Conservation (phyloP, 1,284 basidiomycete genomes). For the Limonomyces culmigenus region DNA sequence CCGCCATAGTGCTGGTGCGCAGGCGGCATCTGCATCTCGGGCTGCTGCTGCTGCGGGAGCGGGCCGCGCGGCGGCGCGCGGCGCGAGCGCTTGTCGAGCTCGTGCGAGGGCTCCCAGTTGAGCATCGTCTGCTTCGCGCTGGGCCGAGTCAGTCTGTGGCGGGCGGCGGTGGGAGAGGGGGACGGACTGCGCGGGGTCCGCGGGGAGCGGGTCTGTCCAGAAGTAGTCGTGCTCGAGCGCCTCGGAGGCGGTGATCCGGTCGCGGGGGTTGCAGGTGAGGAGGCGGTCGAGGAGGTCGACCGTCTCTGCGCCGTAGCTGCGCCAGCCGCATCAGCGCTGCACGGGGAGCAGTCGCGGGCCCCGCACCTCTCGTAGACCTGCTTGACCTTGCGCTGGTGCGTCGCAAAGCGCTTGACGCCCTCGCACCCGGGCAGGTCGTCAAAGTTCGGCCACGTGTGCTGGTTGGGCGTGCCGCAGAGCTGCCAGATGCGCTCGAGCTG, state of each 20-base stretch:
- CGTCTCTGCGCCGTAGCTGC: conserved; percentile 55
- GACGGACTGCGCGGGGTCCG: conserved; percentile 66
- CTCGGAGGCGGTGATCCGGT: conserved; percentile 79
- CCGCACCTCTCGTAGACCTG: conserved; percentile 40
- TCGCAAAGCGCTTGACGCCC: conserved; percentile 46
- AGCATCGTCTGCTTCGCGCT: conserved; percentile 34
- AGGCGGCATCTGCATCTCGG: no score
- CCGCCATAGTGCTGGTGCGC: no score
- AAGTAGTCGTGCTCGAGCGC: conserved; percentile 88
- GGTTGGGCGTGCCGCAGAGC: conserved; percentile 77
- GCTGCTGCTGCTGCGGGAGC: no score
- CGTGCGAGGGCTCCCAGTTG: conserved; percentile 67
- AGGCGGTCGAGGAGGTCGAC: conserved; percentile 86
- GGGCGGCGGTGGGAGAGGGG: conserved; percentile 1
- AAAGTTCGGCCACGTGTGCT: conserved; percentile 72
- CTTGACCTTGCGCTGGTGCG: conserved; percentile 34
- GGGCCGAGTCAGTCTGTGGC: conserved; percentile 2
- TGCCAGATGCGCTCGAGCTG: conserved; percentile 84
- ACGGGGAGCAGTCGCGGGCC: conserved; percentile 5
- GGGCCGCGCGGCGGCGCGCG: no score
- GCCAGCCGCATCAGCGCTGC: no score
- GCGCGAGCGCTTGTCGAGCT: conserved; percentile 54
- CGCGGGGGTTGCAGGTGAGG: conserved; percentile 80
- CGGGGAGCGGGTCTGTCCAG: conserved; percentile 74
- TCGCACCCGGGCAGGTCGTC: conserved; percentile 68